These are phyloP conservation scores for Beauveria medogensis DNA, from an alignment of 2,329 filamentous ascomycete species.

Conservation along the genomic window DNA sequence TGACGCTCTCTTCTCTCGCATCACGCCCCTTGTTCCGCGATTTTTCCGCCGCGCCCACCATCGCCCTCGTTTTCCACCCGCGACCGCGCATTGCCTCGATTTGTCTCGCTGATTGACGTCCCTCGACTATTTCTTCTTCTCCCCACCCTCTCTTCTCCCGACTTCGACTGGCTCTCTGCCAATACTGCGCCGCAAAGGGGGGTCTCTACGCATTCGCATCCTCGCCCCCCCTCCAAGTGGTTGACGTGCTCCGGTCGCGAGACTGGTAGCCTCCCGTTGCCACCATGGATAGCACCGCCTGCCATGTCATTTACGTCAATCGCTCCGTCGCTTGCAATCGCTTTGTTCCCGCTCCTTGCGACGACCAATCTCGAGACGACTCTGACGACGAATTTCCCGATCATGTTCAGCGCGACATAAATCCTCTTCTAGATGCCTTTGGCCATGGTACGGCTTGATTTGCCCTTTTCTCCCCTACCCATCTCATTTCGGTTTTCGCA, in stretches of 20 bases:
- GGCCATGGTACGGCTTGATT: constrained; percentile 39
- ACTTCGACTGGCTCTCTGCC: background rate
- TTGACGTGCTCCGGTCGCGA: constrained; percentile 51
- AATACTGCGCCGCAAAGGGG: constrained; percentile 3
- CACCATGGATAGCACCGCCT: constrained; percentile 50
- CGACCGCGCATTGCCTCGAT: constrained; percentile 3
- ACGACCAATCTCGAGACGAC: constrained; percentile 11
- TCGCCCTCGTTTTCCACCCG: background rate
- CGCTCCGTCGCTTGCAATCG: constrained; percentile 42
- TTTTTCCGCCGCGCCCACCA: constrained; percentile 5
- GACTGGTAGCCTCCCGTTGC: constrained; percentile 50
- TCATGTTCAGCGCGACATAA: constrained; percentile 37
- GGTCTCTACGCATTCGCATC: constrained; percentile 10
- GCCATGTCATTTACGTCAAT: constrained; percentile 54
- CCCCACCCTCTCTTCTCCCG: background rate
- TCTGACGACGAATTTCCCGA: constrained; percentile 24
- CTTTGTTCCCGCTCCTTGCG: constrained; percentile 26
- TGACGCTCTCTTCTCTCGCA: background rate
- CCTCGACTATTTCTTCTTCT: background rate
- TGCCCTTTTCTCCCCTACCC: constrained; percentile 7
- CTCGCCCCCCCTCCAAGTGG: constrained; percentile 25
- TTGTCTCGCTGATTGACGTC: background rate
- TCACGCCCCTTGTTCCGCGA: constrained; percentile 4
- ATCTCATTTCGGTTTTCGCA: background rate
- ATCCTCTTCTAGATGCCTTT: constrained; percentile 45